Evolutionary conservation across 306 rosid species (phyloP), one percentile per base, ranked within the genome.

Genomic region (Trichosanthes cucumerina): DNA sequence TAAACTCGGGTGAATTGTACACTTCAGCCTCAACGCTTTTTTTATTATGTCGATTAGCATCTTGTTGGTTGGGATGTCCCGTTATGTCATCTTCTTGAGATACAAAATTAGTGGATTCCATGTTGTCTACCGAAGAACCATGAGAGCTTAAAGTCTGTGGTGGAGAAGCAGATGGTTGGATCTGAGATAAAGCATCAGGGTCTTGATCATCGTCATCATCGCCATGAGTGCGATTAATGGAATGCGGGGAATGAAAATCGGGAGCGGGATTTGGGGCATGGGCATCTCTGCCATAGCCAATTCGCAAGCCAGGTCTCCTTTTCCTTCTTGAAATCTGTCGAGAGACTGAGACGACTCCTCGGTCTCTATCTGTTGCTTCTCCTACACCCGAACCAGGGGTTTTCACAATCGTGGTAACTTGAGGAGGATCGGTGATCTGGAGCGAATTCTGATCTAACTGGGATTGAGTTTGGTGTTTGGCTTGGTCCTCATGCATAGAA

Each of bases 271-370:
- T 46, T 24, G 38, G 77, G 12, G 33, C 4, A 28, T 54, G 38
- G 23, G 79, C 23, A 69, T 85, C 88, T 56, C 97, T 81, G 18
- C 90, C 96, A 38, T 92, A 92, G 59, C 96, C 97, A 63, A 92
- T 86, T 75, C 91, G 83, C 85, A 92, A 79, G 69, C 88, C 90
- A 46, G 92, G 83, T 73, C 93, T 80, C 80, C 88, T 88, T 84
- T 91, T 92, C 83, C 82, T 84, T 76, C 90, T 83, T 52, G 91
- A 86, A 59, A 28, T 78, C 78, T 87, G 92, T 26, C 83, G 63
- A 28, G 86, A 66, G 18, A 78, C 19, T 21, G 54, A 6, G 38
- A 53, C 44, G 36, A 44, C 47, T 49, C 52, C 74, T 57, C 5
- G 28, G 63, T 57, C 63, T 57, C 14, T 57, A 9, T 57, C 63